These are phyloP conservation scores for maize (Zea mays) DNA, from an alignment of 176 grass and related monocot species.

Conservation along the genomic window DNA sequence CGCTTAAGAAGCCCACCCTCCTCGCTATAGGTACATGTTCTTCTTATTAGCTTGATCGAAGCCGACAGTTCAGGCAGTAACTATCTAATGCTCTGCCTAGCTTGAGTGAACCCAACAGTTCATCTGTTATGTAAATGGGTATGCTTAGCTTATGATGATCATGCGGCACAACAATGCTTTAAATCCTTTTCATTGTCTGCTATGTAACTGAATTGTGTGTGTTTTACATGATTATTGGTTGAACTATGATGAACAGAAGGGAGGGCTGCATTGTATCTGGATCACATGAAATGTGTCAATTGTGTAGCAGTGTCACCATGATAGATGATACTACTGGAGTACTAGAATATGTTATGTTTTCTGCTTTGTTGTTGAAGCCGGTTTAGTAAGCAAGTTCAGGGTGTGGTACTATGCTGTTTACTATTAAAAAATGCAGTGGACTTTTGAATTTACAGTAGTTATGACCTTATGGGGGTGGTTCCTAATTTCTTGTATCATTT, in stretches of 20 bases:
- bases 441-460: background rate
- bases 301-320: background rate
- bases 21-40: conserved; percentile 77
- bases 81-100: background rate
- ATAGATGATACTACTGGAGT: background rate
- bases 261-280: background rate
- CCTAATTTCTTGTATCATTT: background rate
- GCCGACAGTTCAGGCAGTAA: background rate
- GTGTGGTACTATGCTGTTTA: background rate
- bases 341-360: background rate
- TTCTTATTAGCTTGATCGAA: background rate
- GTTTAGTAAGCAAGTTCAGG: background rate
- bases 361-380: background rate
- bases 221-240: background rate
- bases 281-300: background rate
- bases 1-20: conserved; percentile 85
- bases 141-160: background rate
- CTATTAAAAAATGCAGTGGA: background rate
- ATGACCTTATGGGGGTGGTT: background rate
- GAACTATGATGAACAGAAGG: background rate
- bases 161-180: background rate
- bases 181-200: too few relatives aligned
- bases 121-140: background rate
- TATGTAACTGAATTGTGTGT: background rate
- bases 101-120: background rate